A percentile compares a stretch with the other conserved stretches of the same genome.
These are phyloP conservation scores for Mantamonas sphyraenae DNA, from an alignment of 78 protist genomes.

Conservation along the genomic window DNA sequence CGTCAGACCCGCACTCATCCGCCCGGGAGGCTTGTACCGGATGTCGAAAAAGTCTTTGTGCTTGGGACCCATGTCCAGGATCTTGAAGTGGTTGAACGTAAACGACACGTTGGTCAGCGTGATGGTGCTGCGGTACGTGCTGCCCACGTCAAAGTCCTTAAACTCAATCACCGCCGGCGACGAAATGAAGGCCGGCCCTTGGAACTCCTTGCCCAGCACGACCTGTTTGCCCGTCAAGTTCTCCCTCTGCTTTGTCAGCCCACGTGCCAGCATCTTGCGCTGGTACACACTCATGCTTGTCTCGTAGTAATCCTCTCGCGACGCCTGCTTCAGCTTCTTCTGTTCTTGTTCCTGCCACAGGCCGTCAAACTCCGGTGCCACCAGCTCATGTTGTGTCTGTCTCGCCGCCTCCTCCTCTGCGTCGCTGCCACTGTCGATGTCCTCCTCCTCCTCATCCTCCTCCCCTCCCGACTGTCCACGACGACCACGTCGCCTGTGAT, in stretches of 20 bases:
- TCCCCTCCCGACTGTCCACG: not conserved
- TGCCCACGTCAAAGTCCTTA: conserved; percentile 39
- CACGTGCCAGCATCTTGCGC: not conserved
- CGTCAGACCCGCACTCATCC: conserved; percentile 27
- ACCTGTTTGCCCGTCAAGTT: conserved; percentile 9
- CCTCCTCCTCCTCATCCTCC: no score
- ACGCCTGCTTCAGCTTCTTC: not conserved
- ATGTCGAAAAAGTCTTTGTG: conserved; percentile 9
- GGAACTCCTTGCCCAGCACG: conserved; percentile 23
- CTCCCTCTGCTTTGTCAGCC: not conserved
- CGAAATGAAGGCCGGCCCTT: conserved; percentile 22
- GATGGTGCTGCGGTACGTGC: not conserved
- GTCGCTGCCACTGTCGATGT: not conserved
- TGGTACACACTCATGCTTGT: no score
- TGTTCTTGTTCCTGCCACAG: not conserved
- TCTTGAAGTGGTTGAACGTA: conserved; percentile 34
- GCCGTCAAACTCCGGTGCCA: not conserved
- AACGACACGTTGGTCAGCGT: conserved; percentile 32
- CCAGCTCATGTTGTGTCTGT: not conserved
- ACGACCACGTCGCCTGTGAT: not conserved
- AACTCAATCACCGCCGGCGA: not conserved
- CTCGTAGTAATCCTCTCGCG: not conserved
- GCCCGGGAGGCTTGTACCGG: conserved; percentile 9
- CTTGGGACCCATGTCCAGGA: not conserved
- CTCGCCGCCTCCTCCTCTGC: not conserved